Evolutionary conservation across 2,329 filamentous ascomycete genomes (phyloP).

Genomic region (Beauveria caledonica): DNA sequence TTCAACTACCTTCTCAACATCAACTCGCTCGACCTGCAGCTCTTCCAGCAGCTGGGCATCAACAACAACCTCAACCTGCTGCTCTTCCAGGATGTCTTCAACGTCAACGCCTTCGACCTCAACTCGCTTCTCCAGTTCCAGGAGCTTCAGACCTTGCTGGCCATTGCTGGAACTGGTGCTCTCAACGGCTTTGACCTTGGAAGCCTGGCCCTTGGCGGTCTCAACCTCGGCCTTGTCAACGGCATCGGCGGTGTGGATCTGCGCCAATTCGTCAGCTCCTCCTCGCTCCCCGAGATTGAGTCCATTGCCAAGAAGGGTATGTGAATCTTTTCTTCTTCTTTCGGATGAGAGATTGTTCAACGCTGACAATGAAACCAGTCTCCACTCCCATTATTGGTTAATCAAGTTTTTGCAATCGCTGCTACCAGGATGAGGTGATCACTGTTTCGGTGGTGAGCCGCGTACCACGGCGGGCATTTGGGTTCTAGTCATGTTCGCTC

Average conservation of each 20-base stretch:
- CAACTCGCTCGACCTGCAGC: slow-evolving; percentile 37
- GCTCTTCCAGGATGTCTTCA: slow-evolving; percentile 34
- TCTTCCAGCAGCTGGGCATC: slow-evolving; percentile 30
- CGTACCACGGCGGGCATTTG: background rate
- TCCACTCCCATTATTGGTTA: slow-evolving; percentile 9
- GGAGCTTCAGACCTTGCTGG: slow-evolving; percentile 31
- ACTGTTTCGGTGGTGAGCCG: background rate
- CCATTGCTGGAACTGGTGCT: slow-evolving; percentile 22
- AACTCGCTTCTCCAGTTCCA: slow-evolving; percentile 32
- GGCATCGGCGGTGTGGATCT: slow-evolving; percentile 21
- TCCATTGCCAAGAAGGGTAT: slow-evolving; percentile 20
- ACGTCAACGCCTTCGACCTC: slow-evolving; percentile 32
- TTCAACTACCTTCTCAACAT: slow-evolving; percentile 38
- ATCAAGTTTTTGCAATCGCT: background rate
- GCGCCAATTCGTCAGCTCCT: slow-evolving; percentile 22
- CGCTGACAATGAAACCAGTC: background rate
- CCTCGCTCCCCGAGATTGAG: slow-evolving; percentile 21
- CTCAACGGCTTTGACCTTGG: slow-evolving; percentile 23
- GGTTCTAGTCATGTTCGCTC: background rate
- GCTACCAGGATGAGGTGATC: background rate
- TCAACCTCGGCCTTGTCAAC: slow-evolving; percentile 24
- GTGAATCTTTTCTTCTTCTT: background rate
- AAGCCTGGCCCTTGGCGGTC: slow-evolving; percentile 18
- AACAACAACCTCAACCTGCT: slow-evolving; percentile 39
- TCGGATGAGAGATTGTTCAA: background rate